A percentile compares a stretch with the other conserved stretches of the same genome.
Conservation (phyloP, 495 filamentous ascomycete species). For the Penicillium taxi region DNA sequence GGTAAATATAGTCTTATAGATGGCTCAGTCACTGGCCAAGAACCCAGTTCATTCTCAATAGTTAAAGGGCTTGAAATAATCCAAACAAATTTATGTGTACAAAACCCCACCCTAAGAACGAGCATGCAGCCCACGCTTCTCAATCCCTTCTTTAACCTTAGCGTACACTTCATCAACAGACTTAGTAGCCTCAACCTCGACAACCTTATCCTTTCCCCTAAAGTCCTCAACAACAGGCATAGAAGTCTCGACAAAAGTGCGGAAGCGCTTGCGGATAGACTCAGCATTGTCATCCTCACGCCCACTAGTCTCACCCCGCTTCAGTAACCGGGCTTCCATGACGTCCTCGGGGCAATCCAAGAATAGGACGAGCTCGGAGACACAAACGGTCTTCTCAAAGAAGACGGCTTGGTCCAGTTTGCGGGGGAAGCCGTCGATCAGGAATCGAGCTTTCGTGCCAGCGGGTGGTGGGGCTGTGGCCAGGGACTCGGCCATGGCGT, state of each 20-base stretch:
- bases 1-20: too few species aligned
- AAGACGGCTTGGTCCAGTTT: slow-evolving; percentile 93
- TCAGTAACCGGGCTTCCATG: slow-evolving; percentile 73
- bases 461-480: slow-evolving; percentile 12
- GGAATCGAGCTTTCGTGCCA: slow-evolving; percentile 50
- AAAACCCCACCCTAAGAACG: slow-evolving; percentile 10
- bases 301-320: slow-evolving; percentile 86
- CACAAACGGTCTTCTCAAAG: slow-evolving; percentile 86
- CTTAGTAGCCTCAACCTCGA: slow-evolving; percentile 62
- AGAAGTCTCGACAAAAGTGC: slow-evolving; percentile 85
- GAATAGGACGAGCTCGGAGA: slow-evolving; percentile 76
- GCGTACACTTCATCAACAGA: slow-evolving; percentile 67
- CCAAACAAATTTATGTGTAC: too few species aligned
- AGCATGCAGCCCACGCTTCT: slow-evolving; percentile 35
- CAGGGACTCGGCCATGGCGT: slow-evolving; percentile 71
- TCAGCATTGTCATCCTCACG: slow-evolving; percentile 89
- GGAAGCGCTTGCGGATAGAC: slow-evolving; percentile 91
- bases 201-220: slow-evolving; percentile 66
- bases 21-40: too few species aligned
- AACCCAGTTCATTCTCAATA: too few species aligned
- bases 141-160: slow-evolving; percentile 51
- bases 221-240: slow-evolving; percentile 94
- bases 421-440: slow-evolving; percentile 92
- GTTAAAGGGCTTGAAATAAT: too few species aligned
- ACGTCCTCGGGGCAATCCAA: slow-evolving; percentile 83